These are phyloP conservation scores for Candida nemodendra DNA, from an alignment of 805 yeast species.

Conservation along the genomic window DNA sequence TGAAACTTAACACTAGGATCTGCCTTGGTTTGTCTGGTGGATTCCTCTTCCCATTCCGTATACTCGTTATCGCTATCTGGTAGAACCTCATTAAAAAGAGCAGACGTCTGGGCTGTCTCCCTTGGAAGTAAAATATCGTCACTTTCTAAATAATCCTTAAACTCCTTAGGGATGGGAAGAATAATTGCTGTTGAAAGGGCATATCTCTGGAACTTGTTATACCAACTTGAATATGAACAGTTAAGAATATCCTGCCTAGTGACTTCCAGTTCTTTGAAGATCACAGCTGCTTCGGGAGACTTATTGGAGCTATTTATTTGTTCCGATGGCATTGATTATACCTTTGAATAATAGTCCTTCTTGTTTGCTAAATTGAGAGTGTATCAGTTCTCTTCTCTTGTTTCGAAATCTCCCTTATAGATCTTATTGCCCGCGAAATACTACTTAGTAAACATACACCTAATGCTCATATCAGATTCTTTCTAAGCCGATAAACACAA, in stretches of 20 bases:
- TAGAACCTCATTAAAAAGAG: conserved; percentile 30
- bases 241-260: conserved; percentile 43
- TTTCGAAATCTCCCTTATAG: too few relatives aligned
- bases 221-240: conserved; percentile 63
- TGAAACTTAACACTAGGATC: conserved; percentile 54
- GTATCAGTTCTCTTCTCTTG: too few relatives aligned
- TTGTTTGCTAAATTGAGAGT: too few relatives aligned
- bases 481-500: too few relatives aligned
- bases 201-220: conserved; percentile 44
- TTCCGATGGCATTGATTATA: not conserved
- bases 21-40: conserved; percentile 17
- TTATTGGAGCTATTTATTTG: not conserved
- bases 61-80: conserved; percentile 61
- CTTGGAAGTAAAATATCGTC: conserved; percentile 70
- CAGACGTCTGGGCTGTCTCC: conserved; percentile 36
- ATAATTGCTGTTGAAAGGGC: conserved; percentile 48
- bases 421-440: too few relatives aligned
- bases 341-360: too few relatives aligned
- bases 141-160: conserved; percentile 56
- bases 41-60: conserved; percentile 67
- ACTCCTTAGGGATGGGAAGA: conserved; percentile 58
- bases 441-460: too few relatives aligned
- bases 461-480: too few relatives aligned
- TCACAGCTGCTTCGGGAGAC: conserved; percentile 4
- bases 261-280: conserved; percentile 25